Conservation (phyloP, 192 early-diverging fungal species). For the Rhizophagus prolifer region DNA sequence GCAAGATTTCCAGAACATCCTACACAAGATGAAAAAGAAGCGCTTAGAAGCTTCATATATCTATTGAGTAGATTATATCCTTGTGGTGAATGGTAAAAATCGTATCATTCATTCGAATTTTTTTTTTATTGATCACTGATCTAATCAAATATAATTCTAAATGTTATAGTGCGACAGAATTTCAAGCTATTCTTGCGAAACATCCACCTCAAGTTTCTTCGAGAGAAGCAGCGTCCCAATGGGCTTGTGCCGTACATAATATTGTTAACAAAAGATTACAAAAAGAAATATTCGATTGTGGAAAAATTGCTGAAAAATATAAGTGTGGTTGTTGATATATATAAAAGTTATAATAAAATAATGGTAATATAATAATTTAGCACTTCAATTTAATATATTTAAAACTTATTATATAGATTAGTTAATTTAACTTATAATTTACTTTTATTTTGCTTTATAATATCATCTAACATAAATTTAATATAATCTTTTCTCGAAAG, state of each 20-base stretch:
- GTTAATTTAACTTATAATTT: background rate
- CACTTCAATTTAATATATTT: too few relatives aligned
- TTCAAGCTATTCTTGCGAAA: constrained; percentile 70
- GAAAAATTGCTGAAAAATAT: constrained; percentile 70
- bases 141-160: background rate
- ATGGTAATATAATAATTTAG: too few relatives aligned
- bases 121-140: background rate
- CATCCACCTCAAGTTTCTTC: constrained; percentile 80
- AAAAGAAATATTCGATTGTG: constrained; percentile 84
- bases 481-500: background rate
- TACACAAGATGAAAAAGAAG: constrained; percentile 67
- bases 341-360: background rate
- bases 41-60: constrained; percentile 78
- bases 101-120: background rate
- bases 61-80: constrained; percentile 88
- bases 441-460: background rate
- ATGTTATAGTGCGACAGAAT: constrained; percentile 75
- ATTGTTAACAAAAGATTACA: constrained; percentile 83
- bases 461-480: background rate
- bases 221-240: constrained; percentile 72
- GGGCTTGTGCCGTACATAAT: constrained; percentile 89
- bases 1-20: constrained; percentile 83
- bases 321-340: constrained; percentile 77
- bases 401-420: too few relatives aligned
- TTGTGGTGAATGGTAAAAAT: constrained; percentile 86